A percentile compares a stretch with the other conserved stretches of the same genome.
These are phyloP conservation scores for Trichoderma guizhouense DNA, from an alignment of 2,329 filamentous ascomycete species.

Conservation along the genomic window DNA sequence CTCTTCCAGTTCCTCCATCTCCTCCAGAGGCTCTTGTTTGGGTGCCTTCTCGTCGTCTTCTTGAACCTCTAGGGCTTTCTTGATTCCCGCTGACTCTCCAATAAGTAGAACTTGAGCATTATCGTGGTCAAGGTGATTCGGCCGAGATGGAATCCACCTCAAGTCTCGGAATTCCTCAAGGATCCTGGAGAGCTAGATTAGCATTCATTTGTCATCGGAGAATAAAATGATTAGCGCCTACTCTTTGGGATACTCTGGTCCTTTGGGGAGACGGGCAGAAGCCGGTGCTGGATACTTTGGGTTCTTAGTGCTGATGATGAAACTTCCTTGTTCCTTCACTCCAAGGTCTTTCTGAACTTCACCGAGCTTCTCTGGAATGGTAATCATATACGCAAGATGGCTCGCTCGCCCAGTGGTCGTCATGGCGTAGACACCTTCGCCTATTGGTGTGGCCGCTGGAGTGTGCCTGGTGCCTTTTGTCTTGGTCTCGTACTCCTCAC, in stretches of 20 bases:
- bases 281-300: conserved; percentile 66
- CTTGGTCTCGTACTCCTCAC: conserved; percentile 70
- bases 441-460: conserved; percentile 70
- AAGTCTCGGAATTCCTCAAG: conserved; percentile 68
- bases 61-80: conserved; percentile 54
- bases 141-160: conserved; percentile 71
- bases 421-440: conserved; percentile 81
- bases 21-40: conserved; percentile 64
- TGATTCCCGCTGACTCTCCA: conserved; percentile 60
- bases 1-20: conserved; percentile 70
- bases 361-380: conserved; percentile 65
- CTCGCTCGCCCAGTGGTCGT: conserved; percentile 67
- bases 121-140: conserved; percentile 69
- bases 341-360: conserved; percentile 75
- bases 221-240: conserved; percentile 36
- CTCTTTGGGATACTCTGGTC: conserved; percentile 68
- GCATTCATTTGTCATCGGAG: not conserved
- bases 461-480: conserved; percentile 66
- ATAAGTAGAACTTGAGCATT: conserved; percentile 78
- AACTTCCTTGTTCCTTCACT: conserved; percentile 64
- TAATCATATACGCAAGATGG: conserved; percentile 77
- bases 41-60: conserved; percentile 55
- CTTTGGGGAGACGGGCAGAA: conserved; percentile 59
- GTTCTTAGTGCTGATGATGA: conserved; percentile 77
- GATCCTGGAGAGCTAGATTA: conserved; percentile 44